Evolutionary conservation across 371 early-diverging fungal species (phyloP).

Genomic region (Umbelopsis sp.): DNA sequence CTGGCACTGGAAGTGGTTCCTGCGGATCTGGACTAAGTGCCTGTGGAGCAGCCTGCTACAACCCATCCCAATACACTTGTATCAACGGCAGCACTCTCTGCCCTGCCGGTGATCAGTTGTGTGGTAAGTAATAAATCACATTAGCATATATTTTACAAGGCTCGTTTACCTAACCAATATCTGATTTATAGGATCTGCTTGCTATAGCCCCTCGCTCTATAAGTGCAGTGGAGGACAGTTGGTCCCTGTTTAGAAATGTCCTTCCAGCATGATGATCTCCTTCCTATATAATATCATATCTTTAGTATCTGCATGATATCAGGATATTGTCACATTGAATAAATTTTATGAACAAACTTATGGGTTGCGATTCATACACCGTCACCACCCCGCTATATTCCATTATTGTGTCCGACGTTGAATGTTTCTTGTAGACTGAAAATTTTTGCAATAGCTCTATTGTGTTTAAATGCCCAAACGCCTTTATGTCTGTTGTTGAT

Average conservation of each 20-base stretch:
- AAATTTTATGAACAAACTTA: not conserved
- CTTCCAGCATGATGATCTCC: not conserved
- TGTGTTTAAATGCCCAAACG: too few species aligned
- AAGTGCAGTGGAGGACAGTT: conserved; percentile 4
- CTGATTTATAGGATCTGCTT: conserved; percentile 1
- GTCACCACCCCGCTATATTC: too few species aligned
- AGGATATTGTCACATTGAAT: not conserved
- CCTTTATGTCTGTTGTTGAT: too few species aligned
- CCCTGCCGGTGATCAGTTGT: conserved; percentile 1
- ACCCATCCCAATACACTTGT: conserved; percentile 12
- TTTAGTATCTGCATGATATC: not conserved
- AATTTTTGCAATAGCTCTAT: too few species aligned
- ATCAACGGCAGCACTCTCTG: conserved; percentile 7
- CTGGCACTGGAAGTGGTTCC: not conserved
- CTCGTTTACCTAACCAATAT: not conserved
- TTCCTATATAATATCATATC: not conserved
- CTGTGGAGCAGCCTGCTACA: conserved; percentile 15
- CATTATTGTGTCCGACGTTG: too few species aligned
- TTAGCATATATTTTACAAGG: not conserved
- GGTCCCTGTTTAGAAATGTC: not conserved
- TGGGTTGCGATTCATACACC: too few species aligned
- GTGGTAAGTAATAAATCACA: not conserved
- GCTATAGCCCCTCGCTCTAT: conserved; percentile 13
- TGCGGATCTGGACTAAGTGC: conserved; percentile 8
- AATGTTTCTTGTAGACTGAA: too few species aligned